phyloP scores from a whole-genome alignment of 345 rosid species.

The rapeseed (Brassica napus) region Da-Ae NC_063448.1:54427501-54428000 shows the following conservation, averaged over 20 bases:
- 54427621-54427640: neutral
- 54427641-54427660: conserved; percentile 1
- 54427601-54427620: conserved; percentile 2
- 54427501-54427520: conserved; percentile 48
- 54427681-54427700: neutral
- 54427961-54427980: conserved; percentile 55
- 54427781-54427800: neutral
- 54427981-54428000: conserved; percentile 40
- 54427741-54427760: neutral
- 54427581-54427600: neutral
- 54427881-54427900: conserved; percentile 56
- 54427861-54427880: conserved; percentile 57
- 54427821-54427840: neutral
- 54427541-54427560: conserved; percentile 46
- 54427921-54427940: conserved; percentile 53
- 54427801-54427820: neutral
- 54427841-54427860: conserved; percentile 38
- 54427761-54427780: conserved; percentile 14
- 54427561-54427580: neutral
- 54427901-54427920: conserved; percentile 53
- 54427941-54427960: conserved; percentile 59
- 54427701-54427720: neutral
- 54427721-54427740: neutral
- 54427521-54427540: conserved; percentile 58
- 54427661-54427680: conserved; percentile 17